Evolutionary conservation across 495 filamentous ascomycete genomes (phyloP).

Genomic region (Chaetomium cochliodes): DNA sequence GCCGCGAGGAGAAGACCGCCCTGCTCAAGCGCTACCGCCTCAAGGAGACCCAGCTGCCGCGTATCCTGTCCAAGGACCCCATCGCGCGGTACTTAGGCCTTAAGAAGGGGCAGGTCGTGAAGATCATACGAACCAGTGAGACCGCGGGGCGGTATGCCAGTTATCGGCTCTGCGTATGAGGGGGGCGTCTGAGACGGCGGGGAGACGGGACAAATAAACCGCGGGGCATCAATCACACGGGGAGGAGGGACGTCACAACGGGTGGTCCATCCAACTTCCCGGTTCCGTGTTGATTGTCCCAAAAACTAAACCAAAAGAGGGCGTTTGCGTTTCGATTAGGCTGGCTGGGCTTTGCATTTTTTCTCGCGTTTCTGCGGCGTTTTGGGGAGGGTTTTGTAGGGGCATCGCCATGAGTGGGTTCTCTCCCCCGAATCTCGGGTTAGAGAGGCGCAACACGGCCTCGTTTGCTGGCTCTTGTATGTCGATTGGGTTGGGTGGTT

Average conservation of each 20-base stretch:
- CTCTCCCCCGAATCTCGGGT: not conserved
- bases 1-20: slow-evolving; percentile 79
- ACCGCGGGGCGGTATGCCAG: slow-evolving; percentile 78
- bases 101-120: slow-evolving; percentile 92
- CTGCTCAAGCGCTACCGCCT: slow-evolving; percentile 85
- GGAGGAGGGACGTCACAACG: no score
- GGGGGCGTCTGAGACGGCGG: not conserved
- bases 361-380: not conserved
- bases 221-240: not conserved
- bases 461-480: not conserved
- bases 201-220: not conserved
- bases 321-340: not conserved
- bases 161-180: slow-evolving; percentile 58
- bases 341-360: not conserved
- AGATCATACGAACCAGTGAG: slow-evolving; percentile 86
- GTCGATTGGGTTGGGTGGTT: not conserved
- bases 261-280: no score
- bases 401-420: not conserved
- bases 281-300: no score
- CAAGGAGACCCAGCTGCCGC: slow-evolving; percentile 94
- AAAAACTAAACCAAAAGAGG: slow-evolving; percentile 1
- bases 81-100: slow-evolving; percentile 90
- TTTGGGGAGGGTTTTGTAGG: slow-evolving; percentile 7
- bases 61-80: slow-evolving; percentile 87
- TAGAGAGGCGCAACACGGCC: not conserved